Conservation (phyloP, 2,329 filamentous ascomycete genomes). For the Botrytis fragariae region DNA sequence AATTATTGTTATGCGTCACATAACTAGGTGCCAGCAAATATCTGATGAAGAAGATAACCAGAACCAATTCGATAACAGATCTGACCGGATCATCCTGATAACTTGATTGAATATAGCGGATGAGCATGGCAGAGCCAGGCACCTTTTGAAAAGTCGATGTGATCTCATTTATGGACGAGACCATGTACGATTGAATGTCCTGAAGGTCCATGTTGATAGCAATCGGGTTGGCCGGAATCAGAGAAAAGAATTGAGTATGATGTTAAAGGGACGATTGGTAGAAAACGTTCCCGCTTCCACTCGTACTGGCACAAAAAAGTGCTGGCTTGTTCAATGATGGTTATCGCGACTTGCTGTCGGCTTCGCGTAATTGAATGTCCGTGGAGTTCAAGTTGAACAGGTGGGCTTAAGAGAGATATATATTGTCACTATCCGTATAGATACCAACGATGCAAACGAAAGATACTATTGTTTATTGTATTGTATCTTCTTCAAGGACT, state of each 20-base stretch:
- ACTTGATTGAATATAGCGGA: conserved; percentile 93
- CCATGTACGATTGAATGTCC: conserved; percentile 55
- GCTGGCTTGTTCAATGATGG: conserved; percentile 7
- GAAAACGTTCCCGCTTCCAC: not conserved
- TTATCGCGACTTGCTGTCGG: conserved; percentile 8
- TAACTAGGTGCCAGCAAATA: conserved; percentile 92
- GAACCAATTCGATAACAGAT: conserved; percentile 86
- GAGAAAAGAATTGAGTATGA: not conserved
- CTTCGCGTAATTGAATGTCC: conserved; percentile 18
- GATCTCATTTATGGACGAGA: conserved; percentile 51
- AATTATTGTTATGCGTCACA: conserved; percentile 84
- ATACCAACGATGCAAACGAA: not conserved
- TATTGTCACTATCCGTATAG: not conserved
- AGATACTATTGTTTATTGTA: not conserved
- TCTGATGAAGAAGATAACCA: conserved; percentile 92
- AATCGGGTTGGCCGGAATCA: not conserved
- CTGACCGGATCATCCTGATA: conserved; percentile 97
- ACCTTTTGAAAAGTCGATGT: conserved; percentile 78
- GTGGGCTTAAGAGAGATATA: not conserved
- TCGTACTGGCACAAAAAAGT: not conserved
- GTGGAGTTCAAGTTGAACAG: not conserved
- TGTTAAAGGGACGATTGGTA: not conserved
- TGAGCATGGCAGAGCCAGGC: conserved; percentile 88
- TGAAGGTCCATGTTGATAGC: conserved; percentile 57
- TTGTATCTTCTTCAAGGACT: not conserved